Base-by-base conservation (phyloP, 179 eudicot genomes). In the Vitellaria paradoxa region DNA sequence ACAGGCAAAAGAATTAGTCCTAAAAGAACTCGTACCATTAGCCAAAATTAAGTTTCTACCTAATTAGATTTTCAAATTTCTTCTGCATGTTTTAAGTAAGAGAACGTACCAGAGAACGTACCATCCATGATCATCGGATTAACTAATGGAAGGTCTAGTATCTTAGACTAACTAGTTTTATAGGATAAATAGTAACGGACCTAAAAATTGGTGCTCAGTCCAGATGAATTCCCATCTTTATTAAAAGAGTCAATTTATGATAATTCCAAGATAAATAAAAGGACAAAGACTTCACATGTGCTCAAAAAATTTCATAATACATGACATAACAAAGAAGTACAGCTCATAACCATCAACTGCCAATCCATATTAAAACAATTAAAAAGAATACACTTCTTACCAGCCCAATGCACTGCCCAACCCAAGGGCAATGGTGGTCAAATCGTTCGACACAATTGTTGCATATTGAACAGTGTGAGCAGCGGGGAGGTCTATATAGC, bases 361-460 rank as follows among this genome's bases (percentile, higher is more conserved):
- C 61, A 57, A 57, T 13, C 1, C 15, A 57, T 57, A 15, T 4
- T 4, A 42, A 6, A 66, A 37, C 37, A 30, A 30, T 30, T 66
- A 15, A 42, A 18, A 20, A 66, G 73, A 68, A 61, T 11, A 69
- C 4, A 70, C 17, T 66, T 74, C 84, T 78, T 76, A 86, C 88
- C 84, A 76, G 77, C 18, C 88, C 88, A 70, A 86, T 81, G 79
- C 88, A 86, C 79, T 86, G 88, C 23, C 86, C 88, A 30, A 86
- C 88, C 88, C 88, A 86, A 24, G 88, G 88, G 83, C 88, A 86
- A 77, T 86, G 88, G 52, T 86, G 88, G 77, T 86, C 88, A 77
- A 86, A 86, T 73, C 88, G 61, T 56, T 83, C 88, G 30, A 86
- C 88, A 65, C 88, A 86, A 69, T 86, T 86, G 69, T 86, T 86